phyloP scores from a whole-genome alignment of 495 filamentous ascomycete species.

The Evernia prunastri region DNA sequence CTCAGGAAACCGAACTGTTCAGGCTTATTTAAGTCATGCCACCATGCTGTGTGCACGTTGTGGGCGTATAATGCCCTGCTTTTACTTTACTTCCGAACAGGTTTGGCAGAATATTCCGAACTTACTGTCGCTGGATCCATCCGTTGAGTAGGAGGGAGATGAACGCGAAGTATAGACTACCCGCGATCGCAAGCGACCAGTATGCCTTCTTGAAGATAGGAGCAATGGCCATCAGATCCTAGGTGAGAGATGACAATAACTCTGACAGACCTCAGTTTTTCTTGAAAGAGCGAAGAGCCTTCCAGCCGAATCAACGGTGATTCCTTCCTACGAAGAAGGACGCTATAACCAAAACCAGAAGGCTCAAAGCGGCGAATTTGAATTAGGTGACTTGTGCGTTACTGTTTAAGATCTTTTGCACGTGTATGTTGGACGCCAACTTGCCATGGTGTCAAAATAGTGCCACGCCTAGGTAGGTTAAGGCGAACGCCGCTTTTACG shows the following conservation, averaged over 20 bases:
- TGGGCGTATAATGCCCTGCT: constrained; percentile 70
- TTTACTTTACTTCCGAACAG: constrained; percentile 14
- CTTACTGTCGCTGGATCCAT: constrained; percentile 47
- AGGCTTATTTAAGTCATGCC: constrained; percentile 62
- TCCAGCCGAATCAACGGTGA: background rate
- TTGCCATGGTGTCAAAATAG: no score
- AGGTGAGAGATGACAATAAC: background rate
- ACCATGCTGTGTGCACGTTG: constrained; percentile 60
- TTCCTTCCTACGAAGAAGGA: no score
- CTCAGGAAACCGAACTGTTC: constrained; percentile 79
- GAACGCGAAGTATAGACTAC: constrained; percentile 46
- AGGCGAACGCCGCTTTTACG: no score
- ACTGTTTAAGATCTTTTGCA: no score
- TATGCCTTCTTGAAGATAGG: constrained; percentile 53
- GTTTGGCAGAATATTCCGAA: background rate
- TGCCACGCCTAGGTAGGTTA: no score
- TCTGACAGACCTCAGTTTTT: background rate
- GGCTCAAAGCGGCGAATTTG: no score
- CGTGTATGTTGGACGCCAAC: no score
- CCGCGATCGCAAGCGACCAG: constrained; percentile 47
- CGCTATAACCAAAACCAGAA: no score
- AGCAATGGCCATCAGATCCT: constrained; percentile 17
- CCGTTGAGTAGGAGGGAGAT: constrained; percentile 44
- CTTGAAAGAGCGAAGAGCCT: background rate
- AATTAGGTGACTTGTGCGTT: no score